Base-by-base conservation (phyloP, 1,139 yeast genomes). In the Sugiyamaella japonica region DNA sequence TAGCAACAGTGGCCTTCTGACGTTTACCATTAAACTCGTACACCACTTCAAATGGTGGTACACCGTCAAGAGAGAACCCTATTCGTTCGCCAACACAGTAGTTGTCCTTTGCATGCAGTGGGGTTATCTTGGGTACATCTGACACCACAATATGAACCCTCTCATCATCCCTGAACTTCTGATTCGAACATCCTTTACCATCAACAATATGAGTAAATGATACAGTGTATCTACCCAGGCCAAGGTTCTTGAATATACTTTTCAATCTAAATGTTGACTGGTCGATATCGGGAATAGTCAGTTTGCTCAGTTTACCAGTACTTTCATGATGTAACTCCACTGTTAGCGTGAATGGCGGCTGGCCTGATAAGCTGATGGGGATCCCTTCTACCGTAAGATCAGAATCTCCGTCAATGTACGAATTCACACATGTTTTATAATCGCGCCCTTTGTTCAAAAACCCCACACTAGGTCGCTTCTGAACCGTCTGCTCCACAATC, bases 11-110 rank as follows among this genome's bases (percentile, higher is more conserved):
- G 0, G 95, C 86, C 59, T 75, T 80, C 60, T 86, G 83, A 25
- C 73, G 70, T 42, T 76, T 73, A 2, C 80, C 86, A 62, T 88
- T 85, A 73, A 91, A 91, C 13, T 79, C 79, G 68, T 93, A 93
- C 50, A 76, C 80, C 2, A 95, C 79, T 0, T 78, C 78, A 69
- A 89, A 90, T 25, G 97, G 97, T 0, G 96, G 81, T 2, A 81
- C 76, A 4, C 99, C 99, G 12, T 81, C 80, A 58, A 93, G 71
- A 58, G 85, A 81, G 66, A 89, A 89, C 0, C 86, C 78, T 28
- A 93, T 81, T 60, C 88, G 86, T 59, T 93, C 98, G 3, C 99
- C 99, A 38, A 91, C 97, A 78, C 99, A 93, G 65, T 83, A 86
- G 62, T 79, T 77, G 32, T 73, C 72, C 17, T 70, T 67, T 1